These are phyloP conservation scores for Cnidoscolus chayamansa DNA, from an alignment of 441 rosid genomes.

Conservation along the genomic window DNA sequence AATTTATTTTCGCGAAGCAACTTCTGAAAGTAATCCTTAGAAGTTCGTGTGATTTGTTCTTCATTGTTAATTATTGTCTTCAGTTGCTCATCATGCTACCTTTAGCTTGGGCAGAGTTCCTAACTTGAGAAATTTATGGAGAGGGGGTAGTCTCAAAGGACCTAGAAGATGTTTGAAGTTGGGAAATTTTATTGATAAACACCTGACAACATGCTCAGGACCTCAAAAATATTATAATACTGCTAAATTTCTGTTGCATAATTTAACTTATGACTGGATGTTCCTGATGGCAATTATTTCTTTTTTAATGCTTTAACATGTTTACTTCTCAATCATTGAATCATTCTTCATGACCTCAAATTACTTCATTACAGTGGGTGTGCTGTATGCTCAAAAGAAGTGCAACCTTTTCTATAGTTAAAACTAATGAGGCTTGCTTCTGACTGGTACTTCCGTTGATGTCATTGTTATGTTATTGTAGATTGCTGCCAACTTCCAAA, in stretches of 20 bases:
- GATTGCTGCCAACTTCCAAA: neutral
- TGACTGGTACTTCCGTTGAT: neutral
- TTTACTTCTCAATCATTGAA: no score
- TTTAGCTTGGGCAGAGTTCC: neutral
- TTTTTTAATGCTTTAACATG: neutral
- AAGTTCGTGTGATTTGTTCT: neutral
- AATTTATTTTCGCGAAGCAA: neutral
- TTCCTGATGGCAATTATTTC: neutral
- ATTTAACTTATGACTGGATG: neutral
- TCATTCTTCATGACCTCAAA: neutral
- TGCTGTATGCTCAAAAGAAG: neutral
- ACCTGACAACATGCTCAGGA: neutral
- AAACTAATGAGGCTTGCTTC: neutral
- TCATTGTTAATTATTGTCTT: neutral
- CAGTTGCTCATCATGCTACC: neutral
- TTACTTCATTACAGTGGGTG: neutral
- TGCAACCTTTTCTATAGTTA: neutral
- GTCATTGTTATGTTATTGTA: neutral
- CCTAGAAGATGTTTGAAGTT: neutral
- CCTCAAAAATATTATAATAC: neutral
- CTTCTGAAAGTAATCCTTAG: neutral
- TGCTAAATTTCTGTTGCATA: neutral
- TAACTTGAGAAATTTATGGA: neutral
- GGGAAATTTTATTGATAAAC: no score
- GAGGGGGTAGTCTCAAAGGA: neutral